Conservation (phyloP, 108 stramenopile species). For the Poteriospumella lacustris region DNA sequence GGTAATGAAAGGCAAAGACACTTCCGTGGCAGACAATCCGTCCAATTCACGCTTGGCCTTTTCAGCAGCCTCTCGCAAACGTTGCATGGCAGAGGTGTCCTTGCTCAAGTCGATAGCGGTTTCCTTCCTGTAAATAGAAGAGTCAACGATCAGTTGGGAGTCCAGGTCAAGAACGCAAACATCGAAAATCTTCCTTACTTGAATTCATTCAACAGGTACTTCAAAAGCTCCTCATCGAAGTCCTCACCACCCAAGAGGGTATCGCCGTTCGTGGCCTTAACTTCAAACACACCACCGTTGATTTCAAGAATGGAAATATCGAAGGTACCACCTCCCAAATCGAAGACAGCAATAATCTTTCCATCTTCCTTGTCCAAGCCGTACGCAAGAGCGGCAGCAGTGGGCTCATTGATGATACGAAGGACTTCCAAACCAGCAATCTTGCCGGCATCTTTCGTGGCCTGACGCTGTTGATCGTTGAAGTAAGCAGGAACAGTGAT, state of each 20-base stretch:
- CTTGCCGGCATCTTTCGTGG: slow-evolving; percentile 94
- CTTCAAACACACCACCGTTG: slow-evolving; percentile 98
- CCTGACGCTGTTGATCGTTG: slow-evolving; percentile 93
- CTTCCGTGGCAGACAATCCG: slow-evolving; percentile 96
- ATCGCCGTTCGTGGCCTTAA: slow-evolving; percentile 99
- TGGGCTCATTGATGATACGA: slow-evolving; percentile 99
- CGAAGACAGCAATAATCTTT: slow-evolving; percentile 97
- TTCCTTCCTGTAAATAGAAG: slow-evolving; percentile 61
- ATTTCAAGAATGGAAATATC: slow-evolving; percentile 96
- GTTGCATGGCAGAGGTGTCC: slow-evolving; percentile 95
- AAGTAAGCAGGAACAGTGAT: slow-evolving; percentile 99
- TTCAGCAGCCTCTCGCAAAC: slow-evolving; percentile 94
- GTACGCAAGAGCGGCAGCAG: slow-evolving; percentile 97
- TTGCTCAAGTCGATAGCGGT: slow-evolving; percentile 81
- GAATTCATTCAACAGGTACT: slow-evolving; percentile 80
- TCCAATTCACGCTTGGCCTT: slow-evolving; percentile 99
- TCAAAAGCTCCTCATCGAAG: slow-evolving; percentile 93
- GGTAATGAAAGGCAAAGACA: slow-evolving; percentile 96
- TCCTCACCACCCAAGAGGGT: slow-evolving; percentile 99
- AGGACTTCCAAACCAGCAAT: slow-evolving; percentile 96
- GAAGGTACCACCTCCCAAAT: slow-evolving; percentile 98
- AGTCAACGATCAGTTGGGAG: background rate
- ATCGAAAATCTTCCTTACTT: too few relatives aligned
- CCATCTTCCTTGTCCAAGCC: slow-evolving; percentile 96
- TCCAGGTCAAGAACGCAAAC: too few relatives aligned